Evolutionary conservation across 768 basidiomycete species (phyloP).

Genomic region (Lactarius sp.): DNA sequence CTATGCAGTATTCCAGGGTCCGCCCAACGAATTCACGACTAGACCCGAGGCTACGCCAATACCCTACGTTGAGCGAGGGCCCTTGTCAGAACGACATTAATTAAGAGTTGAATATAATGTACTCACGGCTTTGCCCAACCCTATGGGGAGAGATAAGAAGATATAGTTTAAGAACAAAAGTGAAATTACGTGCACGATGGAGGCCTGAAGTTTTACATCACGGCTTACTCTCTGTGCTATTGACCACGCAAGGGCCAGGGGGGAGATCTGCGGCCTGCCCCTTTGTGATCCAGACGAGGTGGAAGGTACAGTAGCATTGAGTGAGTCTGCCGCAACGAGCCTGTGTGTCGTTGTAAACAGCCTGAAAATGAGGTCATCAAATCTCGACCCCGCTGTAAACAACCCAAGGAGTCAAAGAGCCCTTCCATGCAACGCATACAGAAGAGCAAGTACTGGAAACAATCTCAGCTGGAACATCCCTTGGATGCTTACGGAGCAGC

Average conservation of each 20-base stretch:
- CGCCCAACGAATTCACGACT: not conserved
- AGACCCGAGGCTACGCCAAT: slow-evolving; percentile 9
- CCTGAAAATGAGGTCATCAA: not conserved
- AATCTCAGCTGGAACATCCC: not conserved
- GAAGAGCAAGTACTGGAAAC: slow-evolving; percentile 11
- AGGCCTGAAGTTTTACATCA: not conserved
- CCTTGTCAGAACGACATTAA: not conserved
- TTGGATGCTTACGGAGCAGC: not conserved
- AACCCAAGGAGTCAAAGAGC: not conserved
- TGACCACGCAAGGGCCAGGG: slow-evolving; percentile 1
- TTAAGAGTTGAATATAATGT: not conserved
- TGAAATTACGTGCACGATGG: slow-evolving; percentile 4
- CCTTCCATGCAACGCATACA: not conserved
- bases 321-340: not conserved
- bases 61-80: not conserved
- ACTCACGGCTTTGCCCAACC: slow-evolving; percentile 5
- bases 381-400: not conserved
- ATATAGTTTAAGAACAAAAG: not conserved
- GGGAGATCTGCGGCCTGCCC: not conserved
- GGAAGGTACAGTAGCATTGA: not conserved
- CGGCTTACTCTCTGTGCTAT: not conserved
- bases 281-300: not conserved
- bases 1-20: not conserved
- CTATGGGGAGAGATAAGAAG: not conserved
- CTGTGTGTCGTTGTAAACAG: not conserved